Evolutionary conservation across 352 stramenopile species (phyloP).

Genomic region (Elongisporangium prolatum): DNA sequence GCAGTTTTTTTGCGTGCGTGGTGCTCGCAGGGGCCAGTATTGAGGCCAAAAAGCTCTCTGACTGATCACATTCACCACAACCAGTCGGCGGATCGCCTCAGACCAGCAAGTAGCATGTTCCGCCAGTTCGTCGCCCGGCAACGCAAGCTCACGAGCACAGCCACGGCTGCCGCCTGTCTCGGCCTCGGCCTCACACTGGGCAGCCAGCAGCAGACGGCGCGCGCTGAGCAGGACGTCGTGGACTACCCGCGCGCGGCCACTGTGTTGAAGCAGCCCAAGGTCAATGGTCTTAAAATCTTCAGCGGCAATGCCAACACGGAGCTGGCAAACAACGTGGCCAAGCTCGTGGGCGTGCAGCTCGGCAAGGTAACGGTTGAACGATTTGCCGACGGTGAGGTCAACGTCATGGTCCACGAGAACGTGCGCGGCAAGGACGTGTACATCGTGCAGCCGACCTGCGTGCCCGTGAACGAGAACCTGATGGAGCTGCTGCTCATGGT

Average conservation of each 20-base stretch:
- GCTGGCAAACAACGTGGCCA: conserved; percentile 95
- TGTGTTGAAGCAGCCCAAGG: conserved; percentile 85
- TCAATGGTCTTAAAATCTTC: conserved; percentile 96
- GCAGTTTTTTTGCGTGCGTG: background rate
- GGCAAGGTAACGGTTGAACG: conserved; percentile 97
- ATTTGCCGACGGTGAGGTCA: conserved; percentile 99
- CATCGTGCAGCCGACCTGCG: conserved; percentile 99
- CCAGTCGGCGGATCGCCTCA: background rate
- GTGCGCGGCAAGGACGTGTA: conserved; percentile 99
- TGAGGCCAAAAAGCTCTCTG: background rate
- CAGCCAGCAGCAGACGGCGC: conserved; percentile 20
- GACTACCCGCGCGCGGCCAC: conserved; percentile 44
- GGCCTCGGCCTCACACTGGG: conserved; percentile 38
- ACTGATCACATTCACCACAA: background rate
- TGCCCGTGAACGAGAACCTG: conserved; percentile 99
- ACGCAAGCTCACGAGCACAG: conserved; percentile 38
- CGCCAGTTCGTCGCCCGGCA: conserved; percentile 58
- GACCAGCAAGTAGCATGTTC: conserved; percentile 38
- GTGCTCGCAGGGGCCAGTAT: background rate
- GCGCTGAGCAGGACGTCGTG: conserved; percentile 17
- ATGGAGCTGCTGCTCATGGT: conserved; percentile 99
- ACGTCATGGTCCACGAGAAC: conserved; percentile 99
- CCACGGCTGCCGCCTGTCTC: conserved; percentile 43
- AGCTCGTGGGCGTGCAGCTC: conserved; percentile 96
- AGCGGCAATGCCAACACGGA: conserved; percentile 97